Base-by-base conservation (phyloP, 441 rosid species). In the Populus hybrid region DNA sequence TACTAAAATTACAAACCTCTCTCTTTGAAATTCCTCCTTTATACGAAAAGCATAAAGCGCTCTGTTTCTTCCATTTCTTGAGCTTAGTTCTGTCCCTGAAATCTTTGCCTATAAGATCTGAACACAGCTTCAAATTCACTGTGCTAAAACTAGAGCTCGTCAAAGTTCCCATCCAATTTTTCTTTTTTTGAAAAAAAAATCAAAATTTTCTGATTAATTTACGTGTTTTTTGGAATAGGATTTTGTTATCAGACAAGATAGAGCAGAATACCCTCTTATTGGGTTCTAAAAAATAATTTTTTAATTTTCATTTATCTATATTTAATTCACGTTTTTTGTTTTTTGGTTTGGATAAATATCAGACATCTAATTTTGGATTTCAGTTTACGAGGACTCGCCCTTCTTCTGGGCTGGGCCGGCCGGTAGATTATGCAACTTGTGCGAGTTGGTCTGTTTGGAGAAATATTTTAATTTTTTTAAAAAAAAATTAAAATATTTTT, bases 91-190 rank as follows among this genome's bases (percentile, higher is more conserved):
- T 84, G 16, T 78, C 83, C 65, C 86, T 75, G 78, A 71, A 79
- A 61, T 46, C 66, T 69, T 78, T 67, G 67, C 3, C 74, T 63
- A 5, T 42, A 6, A 59, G 50, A 74, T 70, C 71, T 50, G 90
- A 76, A 71, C 85, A 81, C 79, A 83, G 75, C 67, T 81, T 79
- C 82, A 86, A 82, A 81, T 79, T 86, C 70, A 86, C 78, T 19
- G 87, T 79, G 75, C 86, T 81, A 66, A 89, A 88, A 74, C 85
- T 88, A 68, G 80, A 86, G 89, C 89, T 88, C 36, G 92, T 83
- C 28, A 92, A 91, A 78, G 97, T 89, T 73, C 93, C 97, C 98
- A 94, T 94, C 70, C 79, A 77, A 82, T 66, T 5, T 63, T 9
- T 40, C 14, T 10, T 10, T 40, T 10, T 38, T 36, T 11, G 8